Conservation (phyloP, 352 stramenopile species). For the Paralagenidium karlingii region DNA sequence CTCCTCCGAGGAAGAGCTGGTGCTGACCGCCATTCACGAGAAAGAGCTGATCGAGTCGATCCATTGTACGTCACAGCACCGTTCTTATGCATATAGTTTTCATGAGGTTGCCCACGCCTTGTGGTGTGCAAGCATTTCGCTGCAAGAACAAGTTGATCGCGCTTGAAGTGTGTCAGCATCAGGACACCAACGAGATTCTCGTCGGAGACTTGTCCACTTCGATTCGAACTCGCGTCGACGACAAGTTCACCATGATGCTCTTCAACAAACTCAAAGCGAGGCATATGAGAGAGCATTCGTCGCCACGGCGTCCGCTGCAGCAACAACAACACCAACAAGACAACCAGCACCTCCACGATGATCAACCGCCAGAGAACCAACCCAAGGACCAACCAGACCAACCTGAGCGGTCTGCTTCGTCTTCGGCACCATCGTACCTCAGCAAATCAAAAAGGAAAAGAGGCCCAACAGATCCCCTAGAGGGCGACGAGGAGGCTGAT, state of each 20-base stretch:
- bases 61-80: constrained; percentile 15
- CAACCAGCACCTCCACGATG: too few relatives aligned
- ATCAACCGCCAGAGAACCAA: too few relatives aligned
- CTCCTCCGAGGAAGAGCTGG: constrained; percentile 53
- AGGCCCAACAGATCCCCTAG: too few relatives aligned
- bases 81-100: background rate
- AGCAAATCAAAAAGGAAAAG: too few relatives aligned
- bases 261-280: constrained; percentile 12
- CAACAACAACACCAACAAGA: background rate
- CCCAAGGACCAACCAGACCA: too few relatives aligned
- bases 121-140: constrained; percentile 24
- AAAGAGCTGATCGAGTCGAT: constrained; percentile 44
- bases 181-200: constrained; percentile 29
- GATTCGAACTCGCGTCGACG: constrained; percentile 32
- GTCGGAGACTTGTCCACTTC: constrained; percentile 12
- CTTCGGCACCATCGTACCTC: too few relatives aligned
- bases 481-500: too few relatives aligned
- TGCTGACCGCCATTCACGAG: constrained; percentile 51
- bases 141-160: constrained; percentile 52
- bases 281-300: background rate
- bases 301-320: background rate
- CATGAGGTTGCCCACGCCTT: background rate
- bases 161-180: constrained; percentile 48
- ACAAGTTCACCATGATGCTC: constrained; percentile 20
- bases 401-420: too few relatives aligned